Evolutionary conservation across 108 stramenopile species (phyloP), one percentile per base, ranked within the genome.

Genomic region (Cyclostephanos invisitatus): DNA sequence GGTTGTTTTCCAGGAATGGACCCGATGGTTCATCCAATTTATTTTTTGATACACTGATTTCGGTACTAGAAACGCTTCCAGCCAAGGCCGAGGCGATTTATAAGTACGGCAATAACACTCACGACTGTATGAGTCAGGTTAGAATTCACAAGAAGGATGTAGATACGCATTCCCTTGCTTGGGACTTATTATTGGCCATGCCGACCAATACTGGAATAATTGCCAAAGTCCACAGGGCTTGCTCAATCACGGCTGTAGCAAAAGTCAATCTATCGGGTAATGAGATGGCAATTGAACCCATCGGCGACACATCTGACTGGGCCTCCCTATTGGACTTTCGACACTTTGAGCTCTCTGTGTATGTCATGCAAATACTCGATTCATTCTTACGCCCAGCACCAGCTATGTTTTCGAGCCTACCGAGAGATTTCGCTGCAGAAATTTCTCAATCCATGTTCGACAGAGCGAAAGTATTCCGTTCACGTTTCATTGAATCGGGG

Each of bases 281-380:
- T 76, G 86, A 88, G 47, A 89, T 96, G 86, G 80, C 76, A 9
- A 73, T 89, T n/a, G 89, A 89, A 68, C 78, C 84, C 20, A 62
- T 55, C 25, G 53, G 53, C 58, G 83, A 80, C 7, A 35, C 38
- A 29, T 29, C 71, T 20, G 50, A 61, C 46, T 96, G 95, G 95
- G 81, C 87, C 9, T 77, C 82, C 29, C 68, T 96, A 8, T 62
- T 96, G 27, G 88, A 93, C 64, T 54, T 82, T 67, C 64, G 70
- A 15, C 84, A 71, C 54, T 93, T 91, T 62, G 86, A 92, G 66
- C 86, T 87, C 37, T 91, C 93, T 25, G 91, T 97, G 15, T 98
- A 98, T 68, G 92, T 91, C 9, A 83, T 98, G 75, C 90, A 97
- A 78, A 89, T 96, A 18, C 84, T 98, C 28, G 98, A 98, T 73